Evolutionary conservation across 2,329 filamentous ascomycete genomes (phyloP), one percentile per base, ranked within the genome.

Genomic region (Aspergillus fischeri): DNA sequence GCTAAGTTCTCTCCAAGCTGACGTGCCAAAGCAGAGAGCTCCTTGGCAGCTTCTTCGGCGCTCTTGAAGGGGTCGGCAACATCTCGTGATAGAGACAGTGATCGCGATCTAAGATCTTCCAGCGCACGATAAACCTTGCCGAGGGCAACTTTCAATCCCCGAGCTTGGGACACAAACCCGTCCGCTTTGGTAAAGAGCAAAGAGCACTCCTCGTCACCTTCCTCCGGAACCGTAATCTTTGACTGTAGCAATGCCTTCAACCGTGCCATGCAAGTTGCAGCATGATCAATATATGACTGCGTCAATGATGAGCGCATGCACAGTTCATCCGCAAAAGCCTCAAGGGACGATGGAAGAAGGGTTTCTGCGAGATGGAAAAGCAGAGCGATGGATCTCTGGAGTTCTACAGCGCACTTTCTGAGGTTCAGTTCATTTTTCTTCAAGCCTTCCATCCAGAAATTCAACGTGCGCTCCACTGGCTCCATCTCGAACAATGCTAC

Each of bases 401-500:
- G 79, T 70, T 96, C 91, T 25, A 85, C 85, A 0, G 90, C 87
- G 68, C 92, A 92, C 66, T 91, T 88, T 71, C 88, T 86, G 75
- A 93, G 89, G 73, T 92, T 92, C 51, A 97, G 78, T 55, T 96
- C 92, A 64, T 96, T 92, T 53, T 86, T 86, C 62, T 91, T 87
- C 54, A 97, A 73, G 5, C 86, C 86, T 62, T 97, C 92, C 56
- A 97, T 90, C 85, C 92, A 96, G 55, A 83, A 84, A 68, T 96
- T 96, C 51, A 97, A 77, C 0, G 90, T 90, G 56, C 92, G 84
- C 76, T 99, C 94, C 10, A 97, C 91, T 0, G 92, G 91, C 70
- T 96, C 91, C 52, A 97, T 80, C 73, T 97, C 94, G 65, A 91
- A 90, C 57, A 94, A 75, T 2, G 92, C 90, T 45, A 88, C 87